Evolutionary conservation across 1,284 basidiomycete species (phyloP), one percentile per base, ranked within the genome.

Genomic region (Cutaneotrichosporon dermatis): DNA sequence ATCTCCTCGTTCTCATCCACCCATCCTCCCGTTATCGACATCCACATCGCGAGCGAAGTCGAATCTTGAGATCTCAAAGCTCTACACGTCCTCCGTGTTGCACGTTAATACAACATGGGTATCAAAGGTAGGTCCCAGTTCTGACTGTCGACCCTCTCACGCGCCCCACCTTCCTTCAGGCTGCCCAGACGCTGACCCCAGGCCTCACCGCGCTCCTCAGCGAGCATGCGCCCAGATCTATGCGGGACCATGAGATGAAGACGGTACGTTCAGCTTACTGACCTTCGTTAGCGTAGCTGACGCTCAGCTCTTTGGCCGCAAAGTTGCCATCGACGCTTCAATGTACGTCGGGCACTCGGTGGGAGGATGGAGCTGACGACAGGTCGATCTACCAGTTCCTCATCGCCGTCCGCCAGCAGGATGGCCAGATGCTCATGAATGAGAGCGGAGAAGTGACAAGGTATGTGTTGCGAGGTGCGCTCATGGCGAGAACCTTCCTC

Each of bases 251-350:
- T 74, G 92, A 97, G 50, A 98, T 98, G 66, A 97, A 97, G 80
- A 92, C 91, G 5, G 76, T 77, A 37, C 39, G 71, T 58, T n/a
- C 16, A 4, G 15, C 5, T 25, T 25, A 25, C 39, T 9, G 39
- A 8, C 39, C 12, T 25, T 25, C 25, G 25, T 25, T 25, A 25
- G 25, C 25, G 25, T 25, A 44, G 37, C 55, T 56, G 46, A 60
- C 16, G 4, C 5, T 33, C 57, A 78, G 70, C 85, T 97, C 45
- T 97, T 98, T 71, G 96, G 96, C 1, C 87, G 95, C 69, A 98
- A 98, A 81, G 94, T 99, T 65, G 95, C 95, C 60, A 93, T 99
- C 68, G 95, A 99, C 82, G 95, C 95, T 73, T 95, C 91, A 61
- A 95, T 94, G 92, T 77, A 87, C 88, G 76, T 60, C 50, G 6